These are phyloP conservation scores for Umbelopsis sp. DNA, from an alignment of 371 early-diverging fungal genomes.

Conservation along the genomic window DNA sequence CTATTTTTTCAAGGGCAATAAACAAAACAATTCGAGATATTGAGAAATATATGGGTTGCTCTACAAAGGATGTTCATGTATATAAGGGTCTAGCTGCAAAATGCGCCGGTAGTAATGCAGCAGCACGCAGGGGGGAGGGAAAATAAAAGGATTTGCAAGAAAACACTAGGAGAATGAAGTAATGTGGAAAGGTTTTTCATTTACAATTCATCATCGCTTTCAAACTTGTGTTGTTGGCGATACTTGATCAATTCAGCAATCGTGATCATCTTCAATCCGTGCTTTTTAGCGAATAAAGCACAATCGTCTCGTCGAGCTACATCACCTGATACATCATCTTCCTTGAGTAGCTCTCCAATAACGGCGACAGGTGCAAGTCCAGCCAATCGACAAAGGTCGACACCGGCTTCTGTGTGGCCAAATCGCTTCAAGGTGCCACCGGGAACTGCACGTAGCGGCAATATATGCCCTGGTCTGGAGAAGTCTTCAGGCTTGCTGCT, in stretches of 20 bases:
- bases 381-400: slow-evolving; percentile 88
- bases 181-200: not conserved
- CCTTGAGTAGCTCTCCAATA: slow-evolving; percentile 91
- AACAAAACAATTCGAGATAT: slow-evolving; percentile 15
- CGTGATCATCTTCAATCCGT: slow-evolving; percentile 84
- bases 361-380: slow-evolving; percentile 84
- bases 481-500: slow-evolving; percentile 72
- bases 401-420: slow-evolving; percentile 95
- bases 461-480: slow-evolving; percentile 91
- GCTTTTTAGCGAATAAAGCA: slow-evolving; percentile 77
- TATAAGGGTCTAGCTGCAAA: not conserved
- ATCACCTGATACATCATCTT: slow-evolving; percentile 73
- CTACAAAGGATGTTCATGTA: not conserved
- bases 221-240: slow-evolving; percentile 22
- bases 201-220: slow-evolving; percentile 16
- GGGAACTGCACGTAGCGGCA: slow-evolving; percentile 84
- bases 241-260: slow-evolving; percentile 86
- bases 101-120: slow-evolving; percentile 5
- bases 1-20: slow-evolving; percentile 16
- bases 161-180: not conserved
- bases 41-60: not conserved
- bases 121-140: not conserved
- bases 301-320: slow-evolving; percentile 96
- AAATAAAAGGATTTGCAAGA: not conserved
- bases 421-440: slow-evolving; percentile 83